Evolutionary conservation across 2,329 filamentous ascomycete species (phyloP), one percentile per base, ranked within the genome.

Genomic region (Hirsutella rhossiliensis): DNA sequence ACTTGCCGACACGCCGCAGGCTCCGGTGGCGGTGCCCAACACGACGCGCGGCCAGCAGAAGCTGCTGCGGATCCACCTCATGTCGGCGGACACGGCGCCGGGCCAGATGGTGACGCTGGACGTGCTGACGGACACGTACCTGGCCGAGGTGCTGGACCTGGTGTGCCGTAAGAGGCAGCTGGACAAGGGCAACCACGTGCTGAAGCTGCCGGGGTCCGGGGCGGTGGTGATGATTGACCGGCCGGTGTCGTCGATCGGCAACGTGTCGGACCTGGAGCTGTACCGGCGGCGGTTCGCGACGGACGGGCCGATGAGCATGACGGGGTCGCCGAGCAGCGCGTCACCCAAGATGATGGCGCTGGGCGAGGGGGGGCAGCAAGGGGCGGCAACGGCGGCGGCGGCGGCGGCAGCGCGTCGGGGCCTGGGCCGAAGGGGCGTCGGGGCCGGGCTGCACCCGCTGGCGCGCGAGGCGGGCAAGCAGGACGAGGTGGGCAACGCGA

Each of bases 121-220:
- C 48, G 84, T 87, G 39, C 89, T 83, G 0, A 87, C 84, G 0
- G 84, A 90, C 52, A 90, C 82, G 28, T 92, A 89, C 58, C 76
- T 92, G 38, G 84, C 83, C 38, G 85, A 92, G 59, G 78, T 92
- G 27, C 78, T 90, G 42, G 85, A 90, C 56, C 72, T 80, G 50
- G 81, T 86, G 3, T 92, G 86, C 59, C 76, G 80, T 37, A 86
- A 85, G 61, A 73, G 87, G 38, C 79, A 85, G 46, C 68, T 92
- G 0, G 87, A 92, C 59, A 87, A 88, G 65, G 82, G 75, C 17
- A 78, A 82, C 45, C 85, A 87, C 58, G 82, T 90, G 5, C 73
- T 94, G 49, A 88, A 87, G 61, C 73, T 90, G 11, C 80, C 81
- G 1, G 78, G 79, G 13, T 85, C 83, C 3, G 82, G 82, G 15